Evolutionary conservation across 2,329 filamentous ascomycete genomes (phyloP).

Genomic region (Phyllosticta citriasiana): DNA sequence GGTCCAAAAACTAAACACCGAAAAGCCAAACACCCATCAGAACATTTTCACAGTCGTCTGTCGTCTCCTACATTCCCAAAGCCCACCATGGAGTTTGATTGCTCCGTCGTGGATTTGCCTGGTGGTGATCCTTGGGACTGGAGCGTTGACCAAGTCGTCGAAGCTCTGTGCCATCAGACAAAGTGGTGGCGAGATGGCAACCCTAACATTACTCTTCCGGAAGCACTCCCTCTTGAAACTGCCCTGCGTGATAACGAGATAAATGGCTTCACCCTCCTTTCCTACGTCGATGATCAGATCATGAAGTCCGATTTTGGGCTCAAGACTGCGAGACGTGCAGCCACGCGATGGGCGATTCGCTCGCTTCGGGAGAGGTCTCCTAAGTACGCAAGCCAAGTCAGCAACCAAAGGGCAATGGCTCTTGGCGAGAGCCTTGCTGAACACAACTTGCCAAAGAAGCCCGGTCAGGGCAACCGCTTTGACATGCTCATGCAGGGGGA

Average conservation of each 20-base stretch:
- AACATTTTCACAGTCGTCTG: not conserved
- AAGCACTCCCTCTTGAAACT: constrained; percentile 43
- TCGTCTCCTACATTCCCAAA: not conserved
- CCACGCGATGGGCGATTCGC: constrained; percentile 48
- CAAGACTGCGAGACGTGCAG: constrained; percentile 46
- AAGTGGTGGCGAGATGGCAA: constrained; percentile 38
- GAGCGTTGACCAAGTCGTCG: constrained; percentile 57
- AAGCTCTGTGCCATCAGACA: constrained; percentile 50
- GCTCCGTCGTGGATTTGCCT: constrained; percentile 1
- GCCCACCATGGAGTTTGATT: not conserved
- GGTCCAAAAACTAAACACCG: not conserved
- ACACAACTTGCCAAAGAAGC: not conserved
- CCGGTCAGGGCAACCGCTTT: not conserved
- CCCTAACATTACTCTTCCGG: constrained; percentile 37
- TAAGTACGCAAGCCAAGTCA: constrained; percentile 32
- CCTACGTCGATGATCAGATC: constrained; percentile 39
- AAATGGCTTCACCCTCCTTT: constrained; percentile 55
- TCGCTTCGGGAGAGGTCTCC: constrained; percentile 45
- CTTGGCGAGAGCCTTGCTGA: not conserved
- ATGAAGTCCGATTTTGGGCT: constrained; percentile 50
- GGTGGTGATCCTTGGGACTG: constrained; percentile 61
- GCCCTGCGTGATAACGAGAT: constrained; percentile 53
- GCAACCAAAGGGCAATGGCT: not conserved
- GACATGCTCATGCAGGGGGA: not conserved
- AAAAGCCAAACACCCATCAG: not conserved